Percentiles rank a stretch among this genome's conserved stretches.
Evolutionary conservation across 208 protist species (phyloP).

Genomic region (Acanthamoeba healyi): DNA sequence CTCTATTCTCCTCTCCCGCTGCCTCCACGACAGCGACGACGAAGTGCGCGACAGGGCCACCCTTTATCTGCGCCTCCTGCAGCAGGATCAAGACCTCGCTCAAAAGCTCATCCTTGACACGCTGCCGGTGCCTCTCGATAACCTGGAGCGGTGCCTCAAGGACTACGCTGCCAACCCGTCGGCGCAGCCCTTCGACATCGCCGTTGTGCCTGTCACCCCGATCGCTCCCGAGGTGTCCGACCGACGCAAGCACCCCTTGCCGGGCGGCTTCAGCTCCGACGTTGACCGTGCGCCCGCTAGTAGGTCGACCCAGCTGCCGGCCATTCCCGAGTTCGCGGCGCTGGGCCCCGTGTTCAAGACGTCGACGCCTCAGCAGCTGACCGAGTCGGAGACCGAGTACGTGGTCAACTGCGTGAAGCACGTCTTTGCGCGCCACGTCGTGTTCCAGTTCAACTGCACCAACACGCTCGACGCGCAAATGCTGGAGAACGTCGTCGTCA

Average conservation of each 20-base stretch:
- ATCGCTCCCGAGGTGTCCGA: background rate
- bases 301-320: constrained; percentile 69
- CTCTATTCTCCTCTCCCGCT: constrained; percentile 92
- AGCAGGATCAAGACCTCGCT: constrained; percentile 87
- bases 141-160: constrained; percentile 77
- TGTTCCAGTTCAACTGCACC: constrained; percentile 95
- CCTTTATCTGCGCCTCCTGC: constrained; percentile 94
- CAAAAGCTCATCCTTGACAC: constrained; percentile 15
- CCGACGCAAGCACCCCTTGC: background rate
- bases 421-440: constrained; percentile 93
- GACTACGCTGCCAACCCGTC: constrained; percentile 51
- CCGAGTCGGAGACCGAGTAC: constrained; percentile 98
- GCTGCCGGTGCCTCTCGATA: constrained; percentile 64
- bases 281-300: no score
- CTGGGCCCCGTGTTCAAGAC: constrained; percentile 87
- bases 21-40: constrained; percentile 97
- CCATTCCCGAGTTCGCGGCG: constrained; percentile 88
- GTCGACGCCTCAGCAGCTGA: constrained; percentile 92
- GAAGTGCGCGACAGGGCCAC: constrained; percentile 98
- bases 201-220: constrained; percentile 29
- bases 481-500: constrained; percentile 94
- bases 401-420: constrained; percentile 97
- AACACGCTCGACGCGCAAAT: constrained; percentile 96
- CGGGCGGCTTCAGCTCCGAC: background rate
- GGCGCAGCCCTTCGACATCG: constrained; percentile 73